A percentile compares a stretch with the other conserved stretches of the same genome.
Conservation (phyloP, 2,329 filamentous ascomycete species). For the Stachybotrys elegans region DNA sequence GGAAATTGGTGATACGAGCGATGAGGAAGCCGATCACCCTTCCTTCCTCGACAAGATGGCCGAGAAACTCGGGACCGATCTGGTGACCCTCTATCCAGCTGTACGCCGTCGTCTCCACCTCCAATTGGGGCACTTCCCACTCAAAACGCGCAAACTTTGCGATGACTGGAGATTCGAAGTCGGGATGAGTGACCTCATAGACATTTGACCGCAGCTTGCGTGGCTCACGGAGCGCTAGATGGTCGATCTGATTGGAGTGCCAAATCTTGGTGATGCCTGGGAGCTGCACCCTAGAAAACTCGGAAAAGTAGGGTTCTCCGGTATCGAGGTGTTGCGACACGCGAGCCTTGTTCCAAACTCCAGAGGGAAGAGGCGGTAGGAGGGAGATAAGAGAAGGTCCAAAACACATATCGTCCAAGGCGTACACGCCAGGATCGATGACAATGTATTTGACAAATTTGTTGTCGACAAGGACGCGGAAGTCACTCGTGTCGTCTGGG, state of each 20-base stretch:
- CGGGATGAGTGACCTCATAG: constrained; percentile 18
- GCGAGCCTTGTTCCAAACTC: constrained; percentile 34
- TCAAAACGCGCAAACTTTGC: constrained; percentile 22
- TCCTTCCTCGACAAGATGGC: constrained; percentile 16
- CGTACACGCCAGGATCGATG: constrained; percentile 27
- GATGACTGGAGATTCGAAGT: constrained; percentile 14
- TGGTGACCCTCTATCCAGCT: constrained; percentile 20
- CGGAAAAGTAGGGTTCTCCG: constrained; percentile 20
- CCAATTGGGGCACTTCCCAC: constrained; percentile 24
- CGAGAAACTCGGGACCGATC: constrained; percentile 23
- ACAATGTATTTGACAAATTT: constrained; percentile 35
- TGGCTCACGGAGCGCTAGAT: constrained; percentile 23
- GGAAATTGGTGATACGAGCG: constrained; percentile 14
- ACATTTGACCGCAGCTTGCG: constrained; percentile 21
- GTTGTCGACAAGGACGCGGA: constrained; percentile 30
- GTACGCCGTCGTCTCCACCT: constrained; percentile 24
- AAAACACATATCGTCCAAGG: constrained; percentile 25
- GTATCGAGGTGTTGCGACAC: constrained; percentile 20
- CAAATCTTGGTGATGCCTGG: constrained; percentile 27
- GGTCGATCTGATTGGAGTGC: constrained; percentile 27
- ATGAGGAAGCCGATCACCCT: constrained; percentile 21
- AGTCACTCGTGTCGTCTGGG: constrained; percentile 24
- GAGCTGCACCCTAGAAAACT: constrained; percentile 17
- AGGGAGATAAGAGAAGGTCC: constrained; percentile 23
- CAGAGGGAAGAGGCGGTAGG: constrained; percentile 30